Evolutionary conservation across 1,284 basidiomycete genomes (phyloP).

Genomic region (Kwoniella shivajii): DNA sequence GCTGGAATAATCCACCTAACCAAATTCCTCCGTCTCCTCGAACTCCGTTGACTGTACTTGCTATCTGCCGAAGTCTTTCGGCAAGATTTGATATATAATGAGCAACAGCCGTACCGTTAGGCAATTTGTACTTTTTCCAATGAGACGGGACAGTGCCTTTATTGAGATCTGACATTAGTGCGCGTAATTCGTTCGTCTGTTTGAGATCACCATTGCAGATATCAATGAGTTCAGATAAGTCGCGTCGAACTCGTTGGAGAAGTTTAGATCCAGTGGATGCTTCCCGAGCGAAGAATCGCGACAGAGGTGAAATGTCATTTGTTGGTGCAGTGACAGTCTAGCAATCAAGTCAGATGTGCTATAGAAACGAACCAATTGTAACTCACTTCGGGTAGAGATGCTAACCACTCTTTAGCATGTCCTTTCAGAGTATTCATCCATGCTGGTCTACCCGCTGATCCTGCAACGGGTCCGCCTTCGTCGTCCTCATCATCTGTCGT

Average conservation of each 20-base stretch:
- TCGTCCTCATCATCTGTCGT: slow-evolving; percentile 87
- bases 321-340: slow-evolving; percentile 27
- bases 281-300: slow-evolving; percentile 86
- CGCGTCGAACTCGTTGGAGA: slow-evolving; percentile 72
- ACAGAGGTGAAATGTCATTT: slow-evolving; percentile 66
- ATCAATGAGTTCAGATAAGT: slow-evolving; percentile 75
- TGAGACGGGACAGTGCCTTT: slow-evolving; percentile 86
- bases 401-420: slow-evolving; percentile 80
- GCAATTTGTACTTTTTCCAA: slow-evolving; percentile 87
- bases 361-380: no score
- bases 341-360: neutral
- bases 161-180: slow-evolving; percentile 79
- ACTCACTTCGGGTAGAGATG: slow-evolving; percentile 70
- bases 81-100: slow-evolving; percentile 83
- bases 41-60: slow-evolving; percentile 67
- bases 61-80: slow-evolving; percentile 75
- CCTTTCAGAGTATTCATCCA: slow-evolving; percentile 87
- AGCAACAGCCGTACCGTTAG: slow-evolving; percentile 73
- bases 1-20: slow-evolving; percentile 92
- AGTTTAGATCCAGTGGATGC: slow-evolving; percentile 75
- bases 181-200: slow-evolving; percentile 90
- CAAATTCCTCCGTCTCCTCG: slow-evolving; percentile 58
- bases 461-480: slow-evolving; percentile 58
- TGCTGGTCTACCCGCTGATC: slow-evolving; percentile 73
- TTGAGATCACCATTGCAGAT: slow-evolving; percentile 85